These are phyloP conservation scores for Ganoderma sinense DNA, from an alignment of 1,284 basidiomycete genomes.

Conservation along the genomic window DNA sequence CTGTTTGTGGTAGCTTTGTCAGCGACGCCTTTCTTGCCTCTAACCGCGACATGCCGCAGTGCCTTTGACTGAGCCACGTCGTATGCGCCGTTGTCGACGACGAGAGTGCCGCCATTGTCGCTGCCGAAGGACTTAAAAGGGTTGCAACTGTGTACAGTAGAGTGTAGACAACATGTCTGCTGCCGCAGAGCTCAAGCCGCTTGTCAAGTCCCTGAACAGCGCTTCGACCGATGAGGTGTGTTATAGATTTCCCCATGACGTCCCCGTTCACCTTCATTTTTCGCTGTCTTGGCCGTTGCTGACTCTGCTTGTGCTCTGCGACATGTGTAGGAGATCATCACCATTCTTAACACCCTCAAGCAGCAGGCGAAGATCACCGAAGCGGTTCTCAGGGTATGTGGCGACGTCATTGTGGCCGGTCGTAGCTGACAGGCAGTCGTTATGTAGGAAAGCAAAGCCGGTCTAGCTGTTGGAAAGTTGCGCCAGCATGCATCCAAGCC, in stretches of 20 bases:
- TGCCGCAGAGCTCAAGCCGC: constrained; percentile 74
- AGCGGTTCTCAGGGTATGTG: constrained; percentile 79
- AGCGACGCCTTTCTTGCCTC: constrained; percentile 15
- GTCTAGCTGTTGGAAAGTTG: constrained; percentile 92
- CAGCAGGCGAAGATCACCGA: constrained; percentile 86
- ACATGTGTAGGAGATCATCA: constrained; percentile 71
- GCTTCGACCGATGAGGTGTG: constrained; percentile 69
- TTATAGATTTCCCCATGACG: constrained; percentile 42
- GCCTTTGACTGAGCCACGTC: constrained; percentile 18
- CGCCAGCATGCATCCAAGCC: constrained; percentile 77
- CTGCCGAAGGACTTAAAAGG: constrained; percentile 8
- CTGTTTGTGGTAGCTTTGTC: constrained; percentile 25
- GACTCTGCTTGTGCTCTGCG: not conserved
- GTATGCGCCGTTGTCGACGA: constrained; percentile 24
- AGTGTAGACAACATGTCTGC: constrained; percentile 34
- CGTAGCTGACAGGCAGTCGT: not conserved
- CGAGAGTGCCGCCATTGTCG: constrained; percentile 11
- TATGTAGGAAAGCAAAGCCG: constrained; percentile 87
- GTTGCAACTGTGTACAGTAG: constrained; percentile 15
- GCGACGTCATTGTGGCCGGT: not conserved
- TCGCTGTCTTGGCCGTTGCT: constrained; percentile 41
- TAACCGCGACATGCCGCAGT: constrained; percentile 2
- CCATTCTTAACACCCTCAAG: constrained; percentile 79
- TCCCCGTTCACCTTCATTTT: constrained; percentile 47
- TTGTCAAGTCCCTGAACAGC: constrained; percentile 80